Evolutionary conservation across 2,329 filamentous ascomycete species (phyloP), one percentile per base, ranked within the genome.

Genomic region (Zymoseptoria tritici): DNA sequence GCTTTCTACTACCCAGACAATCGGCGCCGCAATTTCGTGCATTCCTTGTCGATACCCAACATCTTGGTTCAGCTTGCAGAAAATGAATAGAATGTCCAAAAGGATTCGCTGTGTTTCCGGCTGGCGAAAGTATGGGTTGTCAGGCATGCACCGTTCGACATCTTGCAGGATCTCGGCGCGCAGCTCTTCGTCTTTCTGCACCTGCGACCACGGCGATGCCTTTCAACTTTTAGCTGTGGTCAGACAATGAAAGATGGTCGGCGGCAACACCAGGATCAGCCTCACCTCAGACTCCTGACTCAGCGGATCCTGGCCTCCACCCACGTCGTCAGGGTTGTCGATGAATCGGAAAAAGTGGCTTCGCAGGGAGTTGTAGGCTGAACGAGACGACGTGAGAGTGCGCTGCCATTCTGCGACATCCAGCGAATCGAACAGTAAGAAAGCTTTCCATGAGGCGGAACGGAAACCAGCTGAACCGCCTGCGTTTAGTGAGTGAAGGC

Each of bases 41-140:
- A 99, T 99, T 9, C 94, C 94, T 77, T 99, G 94, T n/a, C 94
- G 85, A 72, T 99, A 99, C 16, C 91, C 91, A 57, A 91, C 82
- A 66, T 88, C 85, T 1, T 90, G 90, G 70, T 97, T 90, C 57
- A 95, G 82, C 74, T 96, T 97, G 77, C 91, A 94, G 76, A 92
- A 97, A 65, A 99, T 83, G 74, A 97, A 99, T 36, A 99, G 80
- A 31, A 97, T 86, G 71, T 99, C 90, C 31, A 95, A 77, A 68
- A 99, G 86, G 74, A 90, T 89, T 50, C 80, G 81, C 73, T 97
- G 94, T 1, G 89, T 90, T 13, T 81, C 78, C 11, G 87, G 83
- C 66, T 92, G 84, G 59, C 92, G 91, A 70, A 97, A 99, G 72
- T 93, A 95, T 53, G 85, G 83, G 69, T 94, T 92, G 68, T 97